Evolutionary conservation across 2,329 filamentous ascomycete species (phyloP).

Genomic region (Gliomastix tumulicola): DNA sequence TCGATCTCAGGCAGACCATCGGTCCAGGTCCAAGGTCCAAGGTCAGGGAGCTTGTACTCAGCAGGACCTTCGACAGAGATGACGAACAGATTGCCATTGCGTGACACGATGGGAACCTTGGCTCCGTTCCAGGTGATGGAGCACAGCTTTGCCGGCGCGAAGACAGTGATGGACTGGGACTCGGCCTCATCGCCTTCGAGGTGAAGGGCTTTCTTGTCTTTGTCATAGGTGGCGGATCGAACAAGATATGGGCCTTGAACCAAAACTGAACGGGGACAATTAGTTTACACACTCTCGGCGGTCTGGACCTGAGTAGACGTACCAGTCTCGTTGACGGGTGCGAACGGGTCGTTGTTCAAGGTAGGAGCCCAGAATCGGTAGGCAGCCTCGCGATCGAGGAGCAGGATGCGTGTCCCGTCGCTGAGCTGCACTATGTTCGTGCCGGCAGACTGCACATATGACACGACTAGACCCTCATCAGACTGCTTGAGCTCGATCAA

Average conservation of each 20-base stretch:
- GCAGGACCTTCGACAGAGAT: constrained; percentile 16
- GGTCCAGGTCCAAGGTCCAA: constrained; percentile 37
- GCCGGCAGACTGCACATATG: constrained; percentile 41
- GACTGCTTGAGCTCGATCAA: constrained; percentile 32
- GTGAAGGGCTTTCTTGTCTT: constrained; percentile 23
- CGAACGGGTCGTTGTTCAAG: constrained; percentile 36
- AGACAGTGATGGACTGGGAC: constrained; percentile 33
- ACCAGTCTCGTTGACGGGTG: constrained; percentile 37
- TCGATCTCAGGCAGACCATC: constrained; percentile 42
- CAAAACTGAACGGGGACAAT: too few relatives aligned
- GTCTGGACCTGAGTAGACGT: constrained; percentile 2
- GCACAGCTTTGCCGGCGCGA: constrained; percentile 35
- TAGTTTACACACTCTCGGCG: too few relatives aligned
- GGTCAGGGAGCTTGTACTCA: constrained; percentile 25
- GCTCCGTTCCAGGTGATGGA: constrained; percentile 45
- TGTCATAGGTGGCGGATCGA: constrained; percentile 29
- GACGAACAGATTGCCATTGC: constrained; percentile 16
- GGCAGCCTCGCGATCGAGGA: constrained; percentile 46
- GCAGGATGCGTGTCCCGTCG: constrained; percentile 38
- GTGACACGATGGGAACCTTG: constrained; percentile 17
- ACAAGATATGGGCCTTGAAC: constrained; percentile 46
- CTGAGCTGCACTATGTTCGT: constrained; percentile 37
- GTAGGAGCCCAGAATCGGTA: constrained; percentile 51
- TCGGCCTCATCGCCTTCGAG: constrained; percentile 37
- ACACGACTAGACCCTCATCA: constrained; percentile 29